Conservation (phyloP, 805 yeast species). For the baker's yeast (Saccharomyces cerevisiae) region DNA sequence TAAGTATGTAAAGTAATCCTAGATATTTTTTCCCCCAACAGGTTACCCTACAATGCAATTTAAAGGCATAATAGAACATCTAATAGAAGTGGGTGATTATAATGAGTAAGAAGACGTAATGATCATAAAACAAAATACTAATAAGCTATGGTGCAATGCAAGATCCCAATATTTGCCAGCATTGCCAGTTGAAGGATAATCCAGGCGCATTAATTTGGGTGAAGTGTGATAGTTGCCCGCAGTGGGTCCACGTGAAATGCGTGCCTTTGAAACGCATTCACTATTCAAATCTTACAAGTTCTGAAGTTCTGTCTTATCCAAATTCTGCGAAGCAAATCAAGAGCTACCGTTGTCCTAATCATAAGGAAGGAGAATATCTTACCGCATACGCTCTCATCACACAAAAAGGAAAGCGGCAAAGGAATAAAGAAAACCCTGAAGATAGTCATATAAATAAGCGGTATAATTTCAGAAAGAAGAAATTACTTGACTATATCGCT, state of each 20-base stretch:
- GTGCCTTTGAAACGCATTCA: slow-evolving; percentile 10
- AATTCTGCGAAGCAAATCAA: slow-evolving; percentile 5
- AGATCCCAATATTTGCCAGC: slow-evolving; percentile 8
- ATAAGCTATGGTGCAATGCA: background rate
- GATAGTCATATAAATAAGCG: slow-evolving; percentile 30
- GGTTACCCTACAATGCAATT: background rate
- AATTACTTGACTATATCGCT: slow-evolving; percentile 69
- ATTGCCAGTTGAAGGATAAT: slow-evolving; percentile 6
- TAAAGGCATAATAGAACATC: background rate
- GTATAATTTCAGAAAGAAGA: slow-evolving; percentile 44
- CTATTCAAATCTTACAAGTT: background rate
- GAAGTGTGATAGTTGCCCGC: slow-evolving; percentile 16
- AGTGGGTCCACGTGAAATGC: slow-evolving; percentile 18
- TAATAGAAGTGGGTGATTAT: background rate
- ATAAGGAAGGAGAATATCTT: slow-evolving; percentile 4
- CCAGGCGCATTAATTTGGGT: slow-evolving; percentile 14
- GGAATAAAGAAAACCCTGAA: background rate
- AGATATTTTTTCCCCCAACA: background rate
- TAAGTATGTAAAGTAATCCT: background rate
- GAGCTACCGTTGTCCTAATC: slow-evolving; percentile 10
- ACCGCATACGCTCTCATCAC: background rate
- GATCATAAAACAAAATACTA: background rate
- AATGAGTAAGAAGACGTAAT: background rate
- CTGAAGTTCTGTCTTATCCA: slow-evolving; percentile 3
- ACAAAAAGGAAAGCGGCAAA: slow-evolving; percentile 1